Conservation (phyloP, 2,329 filamentous ascomycete species). For the Pseudogymnoascus sp. region DNA sequence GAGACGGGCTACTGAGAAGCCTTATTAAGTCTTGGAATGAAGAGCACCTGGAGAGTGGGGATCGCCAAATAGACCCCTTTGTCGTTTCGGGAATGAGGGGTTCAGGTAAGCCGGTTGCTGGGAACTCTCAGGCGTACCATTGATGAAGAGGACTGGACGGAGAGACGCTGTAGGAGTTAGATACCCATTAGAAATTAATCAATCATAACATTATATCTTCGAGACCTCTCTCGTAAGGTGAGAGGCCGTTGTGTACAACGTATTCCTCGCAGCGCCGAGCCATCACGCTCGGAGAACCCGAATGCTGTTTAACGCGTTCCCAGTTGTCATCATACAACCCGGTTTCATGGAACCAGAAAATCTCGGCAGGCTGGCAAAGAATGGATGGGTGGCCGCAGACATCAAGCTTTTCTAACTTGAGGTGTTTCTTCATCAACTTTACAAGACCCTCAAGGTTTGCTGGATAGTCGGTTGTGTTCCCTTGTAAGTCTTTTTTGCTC, state of each 20-base stretch:
- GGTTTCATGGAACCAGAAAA: slow-evolving; percentile 5
- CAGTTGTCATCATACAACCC: background rate
- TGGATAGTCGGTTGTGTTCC: background rate
- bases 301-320: background rate
- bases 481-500: background rate
- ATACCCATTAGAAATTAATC: background rate
- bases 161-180: background rate
- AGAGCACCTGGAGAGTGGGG: background rate
- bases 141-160: background rate
- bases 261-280: background rate
- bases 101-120: background rate
- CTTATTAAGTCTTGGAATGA: background rate
- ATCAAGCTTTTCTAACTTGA: background rate
- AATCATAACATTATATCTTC: background rate
- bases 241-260: background rate
- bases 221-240: background rate
- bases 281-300: background rate
- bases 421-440: slow-evolving; percentile 3
- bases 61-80: background rate
- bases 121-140: background rate
- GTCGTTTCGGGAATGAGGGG: background rate
- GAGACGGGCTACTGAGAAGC: background rate
- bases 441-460: background rate
- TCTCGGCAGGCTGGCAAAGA: background rate
- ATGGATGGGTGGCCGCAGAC: background rate